A percentile compares a stretch with the other conserved stretches of the same genome.
phyloP scores from a whole-genome alignment of 345 rosid genomes.

The Murraya koenigii region DNA sequence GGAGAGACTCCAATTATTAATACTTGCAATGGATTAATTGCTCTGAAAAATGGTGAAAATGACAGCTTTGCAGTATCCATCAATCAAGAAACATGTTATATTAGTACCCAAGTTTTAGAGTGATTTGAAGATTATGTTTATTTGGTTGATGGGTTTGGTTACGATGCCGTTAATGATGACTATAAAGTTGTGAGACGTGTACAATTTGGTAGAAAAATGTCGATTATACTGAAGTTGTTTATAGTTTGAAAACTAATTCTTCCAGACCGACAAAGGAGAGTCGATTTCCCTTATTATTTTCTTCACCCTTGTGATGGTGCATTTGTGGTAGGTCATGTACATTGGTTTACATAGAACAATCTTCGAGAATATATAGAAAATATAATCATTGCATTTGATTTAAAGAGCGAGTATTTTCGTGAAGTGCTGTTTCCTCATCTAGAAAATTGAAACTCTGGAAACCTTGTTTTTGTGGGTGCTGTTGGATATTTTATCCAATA shows the following conservation, averaged over 20 bases:
- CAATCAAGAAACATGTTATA: too few relatives aligned
- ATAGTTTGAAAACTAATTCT: neutral
- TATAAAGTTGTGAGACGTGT: neutral
- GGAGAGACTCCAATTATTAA: neutral
- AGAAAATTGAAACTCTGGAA: too few relatives aligned
- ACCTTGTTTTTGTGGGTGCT: neutral
- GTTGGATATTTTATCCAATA: too few relatives aligned
- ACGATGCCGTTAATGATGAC: neutral
- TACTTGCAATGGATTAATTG: neutral
- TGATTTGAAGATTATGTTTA: neutral
- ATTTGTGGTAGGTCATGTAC: neutral
- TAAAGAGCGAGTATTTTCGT: too few relatives aligned
- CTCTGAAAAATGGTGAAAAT: neutral
- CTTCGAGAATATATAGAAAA: too few relatives aligned
- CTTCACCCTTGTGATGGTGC: neutral
- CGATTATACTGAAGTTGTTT: neutral
- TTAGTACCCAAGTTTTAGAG: too few relatives aligned
- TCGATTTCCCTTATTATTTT: neutral
- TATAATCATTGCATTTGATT: too few relatives aligned
- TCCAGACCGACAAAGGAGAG: neutral
- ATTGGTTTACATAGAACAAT: neutral
- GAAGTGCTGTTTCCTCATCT: too few relatives aligned
- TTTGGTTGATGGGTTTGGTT: neutral
- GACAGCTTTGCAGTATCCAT: neutral
- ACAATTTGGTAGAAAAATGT: too few relatives aligned